Conservation (phyloP, 305 asterid species). For the Salvia sclarea region DNA sequence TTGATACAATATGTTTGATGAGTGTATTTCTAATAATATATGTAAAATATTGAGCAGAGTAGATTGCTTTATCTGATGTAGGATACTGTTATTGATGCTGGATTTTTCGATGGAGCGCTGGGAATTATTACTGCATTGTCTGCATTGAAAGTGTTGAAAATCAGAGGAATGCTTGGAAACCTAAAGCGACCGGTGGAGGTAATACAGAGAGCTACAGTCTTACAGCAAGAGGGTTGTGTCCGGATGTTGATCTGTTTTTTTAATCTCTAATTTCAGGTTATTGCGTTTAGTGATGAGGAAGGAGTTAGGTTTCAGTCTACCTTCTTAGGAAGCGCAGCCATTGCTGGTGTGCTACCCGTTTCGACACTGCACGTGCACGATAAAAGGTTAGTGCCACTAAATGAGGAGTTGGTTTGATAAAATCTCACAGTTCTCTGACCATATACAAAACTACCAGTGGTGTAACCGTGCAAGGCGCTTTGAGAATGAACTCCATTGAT, state of each 20-base stretch:
- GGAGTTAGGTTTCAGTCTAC: slow-evolving; percentile 98
- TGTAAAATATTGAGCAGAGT: neutral
- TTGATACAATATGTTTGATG: slow-evolving; percentile 20
- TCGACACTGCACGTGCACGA: slow-evolving; percentile 71
- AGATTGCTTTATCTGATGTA: slow-evolving; percentile 40
- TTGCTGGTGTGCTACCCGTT: slow-evolving; percentile 86
- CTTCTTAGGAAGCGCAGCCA: slow-evolving; percentile 97
- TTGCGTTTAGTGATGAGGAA: slow-evolving; percentile 98
- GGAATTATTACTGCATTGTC: slow-evolving; percentile 80
- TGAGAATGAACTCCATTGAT: slow-evolving; percentile 67
- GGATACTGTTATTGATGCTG: slow-evolving; percentile 99
- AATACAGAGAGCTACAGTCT: slow-evolving; percentile 19
- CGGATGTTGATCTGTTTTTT: slow-evolving; percentile 14
- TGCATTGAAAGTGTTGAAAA: slow-evolving; percentile 77
- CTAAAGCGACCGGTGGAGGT: slow-evolving; percentile 91
- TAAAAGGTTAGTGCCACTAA: slow-evolving; percentile 64
- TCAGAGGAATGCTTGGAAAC: slow-evolving; percentile 58
- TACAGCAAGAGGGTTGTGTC: neutral
- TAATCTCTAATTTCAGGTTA: slow-evolving; percentile 54
- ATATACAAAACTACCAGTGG: slow-evolving; percentile 68
- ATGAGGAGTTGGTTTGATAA: slow-evolving; percentile 18
- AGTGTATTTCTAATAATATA: slow-evolving; percentile 1
- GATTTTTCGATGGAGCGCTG: slow-evolving; percentile 81
- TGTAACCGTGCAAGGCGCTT: slow-evolving; percentile 86
- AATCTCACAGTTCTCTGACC: slow-evolving; percentile 32